These are phyloP conservation scores for Phytopythium delawarense DNA, from an alignment of 352 stramenopile genomes.

Conservation along the genomic window DNA sequence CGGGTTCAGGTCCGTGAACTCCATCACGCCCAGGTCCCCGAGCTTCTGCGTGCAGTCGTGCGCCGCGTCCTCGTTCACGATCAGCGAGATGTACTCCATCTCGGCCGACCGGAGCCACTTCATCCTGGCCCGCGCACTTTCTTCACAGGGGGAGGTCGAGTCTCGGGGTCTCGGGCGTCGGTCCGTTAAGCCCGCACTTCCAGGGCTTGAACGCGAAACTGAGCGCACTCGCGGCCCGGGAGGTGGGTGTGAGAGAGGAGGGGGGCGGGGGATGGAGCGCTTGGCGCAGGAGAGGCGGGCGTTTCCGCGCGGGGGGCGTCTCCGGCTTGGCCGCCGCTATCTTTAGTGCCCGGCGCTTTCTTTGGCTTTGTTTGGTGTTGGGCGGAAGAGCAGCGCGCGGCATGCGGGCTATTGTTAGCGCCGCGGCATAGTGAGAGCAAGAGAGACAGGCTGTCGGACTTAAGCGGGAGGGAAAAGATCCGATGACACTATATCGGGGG, in stretches of 20 bases:
- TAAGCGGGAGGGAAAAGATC: not conserved
- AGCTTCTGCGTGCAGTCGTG: slow-evolving; percentile 97
- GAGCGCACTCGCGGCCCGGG: not conserved
- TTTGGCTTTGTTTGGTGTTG: not conserved
- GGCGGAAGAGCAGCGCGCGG: not conserved
- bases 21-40: slow-evolving; percentile 93
- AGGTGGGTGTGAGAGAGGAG: not conserved
- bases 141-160: not conserved
- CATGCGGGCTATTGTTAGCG: not conserved
- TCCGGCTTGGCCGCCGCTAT: not conserved
- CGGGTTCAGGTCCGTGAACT: slow-evolving; percentile 99
- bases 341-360: not conserved
- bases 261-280: not conserved
- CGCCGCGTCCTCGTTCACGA: slow-evolving; percentile 97
- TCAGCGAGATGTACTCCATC: slow-evolving; percentile 99
- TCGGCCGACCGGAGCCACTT: slow-evolving; percentile 98
- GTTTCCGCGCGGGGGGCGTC: not conserved
- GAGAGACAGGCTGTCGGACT: not conserved
- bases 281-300: not conserved
- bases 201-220: slow-evolving; percentile 1
- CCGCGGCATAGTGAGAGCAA: not conserved
- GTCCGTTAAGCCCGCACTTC: not conserved
- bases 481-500: not conserved
- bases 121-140: slow-evolving; percentile 28
- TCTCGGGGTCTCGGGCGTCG: not conserved